These are phyloP conservation scores for Leccinum fibrillosum DNA, from an alignment of 768 basidiomycete species.

Conservation along the genomic window DNA sequence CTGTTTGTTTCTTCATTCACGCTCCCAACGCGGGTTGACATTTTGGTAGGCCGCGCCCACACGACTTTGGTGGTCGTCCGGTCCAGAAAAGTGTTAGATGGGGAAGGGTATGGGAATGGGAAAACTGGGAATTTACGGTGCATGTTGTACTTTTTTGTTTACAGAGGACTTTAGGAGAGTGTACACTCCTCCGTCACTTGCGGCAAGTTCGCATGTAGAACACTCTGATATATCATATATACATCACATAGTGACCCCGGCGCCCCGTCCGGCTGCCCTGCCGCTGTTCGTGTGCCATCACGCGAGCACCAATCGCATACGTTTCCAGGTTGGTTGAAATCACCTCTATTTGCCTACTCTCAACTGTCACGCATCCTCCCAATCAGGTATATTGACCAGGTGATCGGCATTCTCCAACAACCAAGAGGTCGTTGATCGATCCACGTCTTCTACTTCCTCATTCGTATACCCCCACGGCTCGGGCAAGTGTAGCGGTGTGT, in stretches of 20 bases:
- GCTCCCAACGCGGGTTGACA: background rate
- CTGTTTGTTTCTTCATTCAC: background rate
- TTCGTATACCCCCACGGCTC: conserved; percentile 19
- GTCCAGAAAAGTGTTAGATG: background rate
- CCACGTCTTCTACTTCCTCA: background rate
- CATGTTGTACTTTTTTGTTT: background rate
- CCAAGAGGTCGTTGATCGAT: background rate
- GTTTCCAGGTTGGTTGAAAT: background rate
- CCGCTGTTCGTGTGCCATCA: background rate
- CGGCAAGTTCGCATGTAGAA: background rate
- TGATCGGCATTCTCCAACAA: background rate
- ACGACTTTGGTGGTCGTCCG: background rate
- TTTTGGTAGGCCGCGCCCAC: background rate
- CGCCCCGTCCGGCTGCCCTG: background rate
- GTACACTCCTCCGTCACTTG: background rate
- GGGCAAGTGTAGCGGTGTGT: conserved; percentile 13
- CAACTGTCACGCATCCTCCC: background rate
- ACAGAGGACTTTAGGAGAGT: background rate
- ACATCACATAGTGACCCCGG: background rate
- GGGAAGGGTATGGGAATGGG: background rate
- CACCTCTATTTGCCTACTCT: background rate
- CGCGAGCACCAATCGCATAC: background rate
- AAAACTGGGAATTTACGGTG: background rate
- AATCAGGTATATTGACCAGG: background rate
- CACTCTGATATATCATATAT: background rate